A percentile compares a stretch with the other conserved stretches of the same genome.
These are phyloP conservation scores for Sclerotiophoma versabilis DNA, from an alignment of 2,329 filamentous ascomycete genomes.

Conservation along the genomic window DNA sequence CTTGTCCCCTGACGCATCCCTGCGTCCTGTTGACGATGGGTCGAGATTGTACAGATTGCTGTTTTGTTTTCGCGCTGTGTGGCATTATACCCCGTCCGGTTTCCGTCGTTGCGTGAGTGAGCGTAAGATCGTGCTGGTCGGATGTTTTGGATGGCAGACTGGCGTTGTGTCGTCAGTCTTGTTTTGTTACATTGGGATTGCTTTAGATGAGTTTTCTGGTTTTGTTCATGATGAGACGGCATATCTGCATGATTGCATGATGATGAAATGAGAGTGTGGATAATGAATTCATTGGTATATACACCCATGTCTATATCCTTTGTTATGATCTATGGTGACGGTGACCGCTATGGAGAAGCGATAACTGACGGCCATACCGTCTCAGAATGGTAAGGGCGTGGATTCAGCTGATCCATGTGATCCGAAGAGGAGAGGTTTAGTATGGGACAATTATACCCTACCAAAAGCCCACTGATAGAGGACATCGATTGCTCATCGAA, in stretches of 20 bases:
- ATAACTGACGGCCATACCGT: not conserved
- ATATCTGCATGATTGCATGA: slow-evolving; percentile 6
- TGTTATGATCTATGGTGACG: not conserved
- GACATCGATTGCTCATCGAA: too few species aligned
- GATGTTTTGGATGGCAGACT: slow-evolving; percentile 9
- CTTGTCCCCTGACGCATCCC: not conserved
- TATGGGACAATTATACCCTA: too few species aligned
- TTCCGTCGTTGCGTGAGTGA: slow-evolving; percentile 19
- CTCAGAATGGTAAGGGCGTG: too few species aligned
- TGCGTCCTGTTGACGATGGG: not conserved
- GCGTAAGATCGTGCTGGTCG: slow-evolving; percentile 23
- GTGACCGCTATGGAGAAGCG: not conserved
- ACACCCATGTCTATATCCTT: not conserved
- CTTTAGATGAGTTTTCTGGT: too few species aligned
- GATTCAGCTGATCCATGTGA: too few species aligned
- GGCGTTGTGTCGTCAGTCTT: not conserved
- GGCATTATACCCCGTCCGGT: slow-evolving; percentile 23
- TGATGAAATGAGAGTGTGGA: not conserved
- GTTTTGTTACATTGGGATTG: too few species aligned
- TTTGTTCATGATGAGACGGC: slow-evolving; percentile 12
- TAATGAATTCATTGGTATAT: slow-evolving; percentile 10
- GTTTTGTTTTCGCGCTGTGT: slow-evolving; percentile 17
- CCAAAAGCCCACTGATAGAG: too few species aligned
- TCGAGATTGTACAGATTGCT: slow-evolving; percentile 14
- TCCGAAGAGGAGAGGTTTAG: too few species aligned